Base-by-base conservation (phyloP, 1,139 yeast species). In the Diutina catenulata region DNA sequence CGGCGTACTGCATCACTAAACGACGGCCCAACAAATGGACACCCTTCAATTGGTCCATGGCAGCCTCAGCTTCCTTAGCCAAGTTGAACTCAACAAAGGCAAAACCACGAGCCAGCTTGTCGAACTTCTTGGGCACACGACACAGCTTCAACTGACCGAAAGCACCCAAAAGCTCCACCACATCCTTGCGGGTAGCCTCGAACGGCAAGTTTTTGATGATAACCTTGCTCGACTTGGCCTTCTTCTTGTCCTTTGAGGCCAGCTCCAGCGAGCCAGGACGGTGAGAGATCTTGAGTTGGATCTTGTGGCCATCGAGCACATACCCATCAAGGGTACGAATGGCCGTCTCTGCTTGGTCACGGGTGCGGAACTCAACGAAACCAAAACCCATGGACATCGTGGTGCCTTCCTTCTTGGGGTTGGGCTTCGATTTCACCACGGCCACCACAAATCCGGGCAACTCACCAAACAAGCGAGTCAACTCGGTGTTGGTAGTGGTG, bases 11-110 rank as follows among this genome's bases (percentile, higher is more conserved):
- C 80, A 93, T 77, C n/a, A 91, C 95, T 49, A 91, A 67, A 47
- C 95, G 74, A 64, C 99, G 80, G 33, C 99, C 99, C 40, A 91
- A 72, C 60, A 91, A 80, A 71, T 91, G 99, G 3, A 93, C 95
- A 43, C 98, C 98, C 56, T 80, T 83, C 47, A 91, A 71, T 55
- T 88, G 93, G 49, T 79, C 79, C 88, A 91, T 82, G n/a, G 97
- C 98, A 53, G 69, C 77, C 55, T 82, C 95, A 2, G 98, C 97
- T 58, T 91, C 99, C 57, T 87, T 84, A 31, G 86, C 70, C 36
- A 93, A 66, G 15, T 81, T 67, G 52, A 82, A 93, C 59, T 91
- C 99, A 37, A 93, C 95, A 57, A 91, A 91, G 0, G 98, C 98
- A 64, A 91, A 91, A 55, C 99, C 99, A 56, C 98, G 76, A 13